Base-by-base conservation (phyloP, 306 rosid species). In the Quercus wislizeni region DNA sequence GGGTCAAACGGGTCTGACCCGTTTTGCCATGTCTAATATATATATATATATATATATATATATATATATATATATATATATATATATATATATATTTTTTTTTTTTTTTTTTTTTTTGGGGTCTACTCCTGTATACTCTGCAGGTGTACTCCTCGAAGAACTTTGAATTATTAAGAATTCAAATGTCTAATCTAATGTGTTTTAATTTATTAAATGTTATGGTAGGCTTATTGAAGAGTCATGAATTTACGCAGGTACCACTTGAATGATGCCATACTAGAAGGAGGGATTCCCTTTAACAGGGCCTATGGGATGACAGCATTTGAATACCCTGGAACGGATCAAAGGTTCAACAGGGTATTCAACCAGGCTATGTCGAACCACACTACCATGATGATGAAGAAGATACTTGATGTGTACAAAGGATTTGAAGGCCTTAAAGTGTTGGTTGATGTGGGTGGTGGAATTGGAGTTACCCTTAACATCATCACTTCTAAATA, bases 281-380 rank as follows among this genome's bases (percentile, higher is more conserved):
- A 79, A 52, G 83, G 83, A 5, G 83, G 83, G 23, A 73, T 79
- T 79, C 83, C 83, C 23, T 79, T 79, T 17, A 63, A 73, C 55
- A 73, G 78, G 56, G 74, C 74, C 1, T 49, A 51, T 52, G 78
- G 83, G 19, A 63, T 79, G 78, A 73, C 77, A 51, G 58, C 73
- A 19, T 79, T 73, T 79, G 78, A 79, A 30, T 54, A 73, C 49
- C 76, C 75, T 46, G 75, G 75, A 49, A 71, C 33, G 9, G 74
- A 79, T 49, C 35, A 79, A 68, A 63, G 78, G 68, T 63, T 79
- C 73, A 73, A 79, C 31, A 21, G 35, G 63, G 77, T 79, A 8
- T 79, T 79, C 54, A 79, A 79, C 82, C 54, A 71, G 77, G 82
- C 82, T 1, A 79, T 71, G 77, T 71, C 82, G 49, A 79, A 79